These are phyloP conservation scores for Arabidopsis hybrid DNA, from an alignment of 441 rosid genomes.

Conservation along the genomic window DNA sequence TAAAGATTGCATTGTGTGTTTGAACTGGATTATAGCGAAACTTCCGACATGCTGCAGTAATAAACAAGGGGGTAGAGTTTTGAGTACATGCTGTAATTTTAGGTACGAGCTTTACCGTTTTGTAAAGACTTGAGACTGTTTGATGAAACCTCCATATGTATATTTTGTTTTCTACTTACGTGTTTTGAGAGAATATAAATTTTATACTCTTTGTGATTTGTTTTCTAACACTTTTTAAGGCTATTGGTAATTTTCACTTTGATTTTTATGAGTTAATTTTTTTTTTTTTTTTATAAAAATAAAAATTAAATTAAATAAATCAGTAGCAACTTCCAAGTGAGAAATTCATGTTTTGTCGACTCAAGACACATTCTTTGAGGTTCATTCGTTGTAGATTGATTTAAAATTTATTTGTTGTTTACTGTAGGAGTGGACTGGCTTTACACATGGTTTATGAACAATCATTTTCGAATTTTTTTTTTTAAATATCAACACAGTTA, in stretches of 20 bases:
- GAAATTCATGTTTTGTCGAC: not conserved
- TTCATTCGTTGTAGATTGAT: no score
- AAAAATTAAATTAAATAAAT: no score
- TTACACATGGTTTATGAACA: not conserved
- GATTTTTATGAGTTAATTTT: not conserved
- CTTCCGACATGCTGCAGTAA: conserved; percentile 30
- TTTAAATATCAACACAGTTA: no score
- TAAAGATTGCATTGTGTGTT: not conserved
- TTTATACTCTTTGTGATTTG: not conserved
- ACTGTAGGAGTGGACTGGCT: no score
- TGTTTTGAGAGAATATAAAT: not conserved
- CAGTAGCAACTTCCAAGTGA: not conserved
- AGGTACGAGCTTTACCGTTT: conserved; percentile 55
- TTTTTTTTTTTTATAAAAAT: no score
- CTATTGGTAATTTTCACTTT: not conserved
- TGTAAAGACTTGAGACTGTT: not conserved
- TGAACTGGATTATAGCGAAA: not conserved
- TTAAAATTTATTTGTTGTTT: no score
- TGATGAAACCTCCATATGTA: not conserved
- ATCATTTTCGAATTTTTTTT: not conserved
- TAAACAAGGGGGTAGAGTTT: conserved; percentile 53
- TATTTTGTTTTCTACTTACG: not conserved
- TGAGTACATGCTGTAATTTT: conserved; percentile 56
- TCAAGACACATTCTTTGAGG: not conserved
- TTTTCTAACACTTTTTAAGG: not conserved